Conservation (phyloP, 1,139 yeast species). For the Protomyces lactucae-debilis region DNA sequence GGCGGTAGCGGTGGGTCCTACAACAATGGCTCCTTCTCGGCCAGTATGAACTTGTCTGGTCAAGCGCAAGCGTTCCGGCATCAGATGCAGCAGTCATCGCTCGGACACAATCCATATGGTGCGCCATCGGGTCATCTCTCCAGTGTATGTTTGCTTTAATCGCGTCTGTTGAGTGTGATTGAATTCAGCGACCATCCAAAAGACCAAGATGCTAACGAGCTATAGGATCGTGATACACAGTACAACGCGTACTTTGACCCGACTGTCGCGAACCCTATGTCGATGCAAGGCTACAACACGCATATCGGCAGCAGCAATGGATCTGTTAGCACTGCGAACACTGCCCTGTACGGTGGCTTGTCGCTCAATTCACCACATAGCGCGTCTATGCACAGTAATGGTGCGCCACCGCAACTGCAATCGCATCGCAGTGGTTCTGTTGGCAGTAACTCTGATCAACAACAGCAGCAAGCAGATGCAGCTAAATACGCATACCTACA, state of each 20-base stretch:
- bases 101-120: neutral
- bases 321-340: neutral
- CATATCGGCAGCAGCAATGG: neutral
- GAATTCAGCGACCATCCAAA: too few species aligned
- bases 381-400: neutral
- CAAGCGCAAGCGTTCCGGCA: neutral
- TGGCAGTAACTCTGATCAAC: neutral
- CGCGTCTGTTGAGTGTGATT: neutral
- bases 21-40: neutral
- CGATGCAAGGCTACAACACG: neutral
- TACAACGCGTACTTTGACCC: neutral
- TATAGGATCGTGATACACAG: neutral
- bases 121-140: neutral
- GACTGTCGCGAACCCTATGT: neutral
- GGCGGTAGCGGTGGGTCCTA: neutral
- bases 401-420: neutral
- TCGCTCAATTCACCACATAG: neutral
- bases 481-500: neutral
- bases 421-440: neutral
- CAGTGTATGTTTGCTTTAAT: neutral
- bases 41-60: neutral
- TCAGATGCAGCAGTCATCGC: neutral
- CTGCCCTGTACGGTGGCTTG: neutral
- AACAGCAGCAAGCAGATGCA: neutral
- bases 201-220: neutral